These are phyloP conservation scores for Lactarius hengduanensis DNA, from an alignment of 768 basidiomycete species.

Conservation along the genomic window DNA sequence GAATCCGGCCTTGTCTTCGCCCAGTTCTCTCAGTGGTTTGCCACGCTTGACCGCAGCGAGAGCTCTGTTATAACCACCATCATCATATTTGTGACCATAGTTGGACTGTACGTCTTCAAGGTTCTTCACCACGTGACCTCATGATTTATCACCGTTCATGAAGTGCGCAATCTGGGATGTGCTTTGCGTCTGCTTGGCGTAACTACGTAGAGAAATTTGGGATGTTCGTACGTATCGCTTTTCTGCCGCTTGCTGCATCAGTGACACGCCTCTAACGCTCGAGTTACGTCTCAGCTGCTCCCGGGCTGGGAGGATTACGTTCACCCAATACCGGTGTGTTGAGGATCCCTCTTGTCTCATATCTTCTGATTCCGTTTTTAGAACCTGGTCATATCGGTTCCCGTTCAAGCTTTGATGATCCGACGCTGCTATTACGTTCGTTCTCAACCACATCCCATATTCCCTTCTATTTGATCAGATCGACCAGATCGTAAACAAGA, in stretches of 20 bases:
- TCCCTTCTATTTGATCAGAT: not conserved
- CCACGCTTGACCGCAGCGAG: too few species aligned
- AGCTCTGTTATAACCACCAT: too few species aligned
- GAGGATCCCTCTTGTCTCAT: not conserved
- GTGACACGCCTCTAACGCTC: not conserved
- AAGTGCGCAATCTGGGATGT: slow-evolving; percentile 16
- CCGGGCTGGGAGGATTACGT: slow-evolving; percentile 6
- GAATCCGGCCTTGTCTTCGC: too few species aligned
- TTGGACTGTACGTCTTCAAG: too few species aligned
- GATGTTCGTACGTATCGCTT: not conserved
- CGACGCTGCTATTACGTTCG: slow-evolving; percentile 23
- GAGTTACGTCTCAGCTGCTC: not conserved
- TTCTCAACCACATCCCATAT: not conserved
- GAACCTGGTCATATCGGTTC: slow-evolving; percentile 9
- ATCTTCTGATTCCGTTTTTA: slow-evolving; percentile 1
- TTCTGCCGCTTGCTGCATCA: not conserved
- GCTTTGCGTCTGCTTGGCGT: slow-evolving; percentile 2
- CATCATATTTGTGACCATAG: too few species aligned
- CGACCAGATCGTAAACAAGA: slow-evolving; percentile 9
- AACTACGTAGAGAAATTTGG: slow-evolving; percentile 9
- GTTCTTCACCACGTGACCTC: not conserved
- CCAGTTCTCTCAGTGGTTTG: too few species aligned
- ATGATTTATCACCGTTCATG: not conserved
- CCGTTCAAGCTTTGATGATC: slow-evolving; percentile 18
- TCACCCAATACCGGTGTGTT: slow-evolving; percentile 5